Conservation (phyloP, 2,329 filamentous ascomycete genomes). For the Colletotrichum godetiae region DNA sequence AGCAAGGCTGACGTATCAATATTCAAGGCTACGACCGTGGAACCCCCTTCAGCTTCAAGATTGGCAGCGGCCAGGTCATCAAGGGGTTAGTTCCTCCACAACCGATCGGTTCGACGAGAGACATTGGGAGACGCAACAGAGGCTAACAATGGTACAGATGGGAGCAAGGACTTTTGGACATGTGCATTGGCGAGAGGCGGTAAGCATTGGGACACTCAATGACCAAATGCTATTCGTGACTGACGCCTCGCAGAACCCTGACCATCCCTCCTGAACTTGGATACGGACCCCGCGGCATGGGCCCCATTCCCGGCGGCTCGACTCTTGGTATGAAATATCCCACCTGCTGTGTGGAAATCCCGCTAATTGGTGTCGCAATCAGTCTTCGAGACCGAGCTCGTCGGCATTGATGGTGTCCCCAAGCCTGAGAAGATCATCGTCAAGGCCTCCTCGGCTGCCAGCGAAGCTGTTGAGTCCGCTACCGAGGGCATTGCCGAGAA, state of each 20-base stretch:
- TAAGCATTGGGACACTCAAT: conserved; percentile 41
- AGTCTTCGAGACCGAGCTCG: conserved; percentile 93
- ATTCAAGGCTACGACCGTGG: conserved; percentile 77
- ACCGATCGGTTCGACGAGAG: not conserved
- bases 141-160: conserved; percentile 65
- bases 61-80: conserved; percentile 88
- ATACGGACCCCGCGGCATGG: conserved; percentile 81
- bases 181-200: conserved; percentile 96
- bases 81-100: conserved; percentile 72
- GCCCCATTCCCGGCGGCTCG: conserved; percentile 84
- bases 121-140: not conserved
- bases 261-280: conserved; percentile 89
- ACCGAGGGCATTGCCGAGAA: conserved; percentile 56
- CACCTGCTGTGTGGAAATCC: not conserved
- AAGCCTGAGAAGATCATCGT: conserved; percentile 59
- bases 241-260: conserved; percentile 67
- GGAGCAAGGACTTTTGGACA: conserved; percentile 90
- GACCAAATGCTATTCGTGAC: conserved; percentile 13
- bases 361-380: conserved; percentile 9
- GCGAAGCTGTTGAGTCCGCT: conserved; percentile 45
- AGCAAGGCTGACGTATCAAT: conserved; percentile 1
- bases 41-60: conserved; percentile 79
- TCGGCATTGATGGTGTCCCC: conserved; percentile 82
- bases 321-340: conserved; percentile 71
- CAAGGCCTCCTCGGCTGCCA: conserved; percentile 48